A percentile compares a stretch with the other conserved stretches of the same genome.
Evolutionary conservation across 1,284 basidiomycete genomes (phyloP).

Genomic region (Fomitopsis schrenkii): DNA sequence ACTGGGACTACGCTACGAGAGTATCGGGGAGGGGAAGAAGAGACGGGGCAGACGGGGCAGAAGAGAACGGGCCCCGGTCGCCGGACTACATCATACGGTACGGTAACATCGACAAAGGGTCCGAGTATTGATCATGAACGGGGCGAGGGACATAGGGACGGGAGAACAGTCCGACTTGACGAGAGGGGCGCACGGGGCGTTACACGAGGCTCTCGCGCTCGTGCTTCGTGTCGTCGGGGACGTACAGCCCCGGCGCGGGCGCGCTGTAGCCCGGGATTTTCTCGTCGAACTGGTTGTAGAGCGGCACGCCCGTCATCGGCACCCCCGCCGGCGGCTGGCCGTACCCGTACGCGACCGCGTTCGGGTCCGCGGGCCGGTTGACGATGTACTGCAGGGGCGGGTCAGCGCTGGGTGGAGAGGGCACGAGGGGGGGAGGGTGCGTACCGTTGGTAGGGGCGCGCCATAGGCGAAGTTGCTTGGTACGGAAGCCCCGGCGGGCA

Average conservation of each 20-base stretch:
- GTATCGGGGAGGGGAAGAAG: background rate
- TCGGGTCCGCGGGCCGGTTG: conserved; percentile 27
- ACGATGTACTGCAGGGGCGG: conserved; percentile 24
- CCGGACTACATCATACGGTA: background rate
- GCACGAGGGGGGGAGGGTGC: conserved; percentile 5
- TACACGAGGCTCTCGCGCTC: conserved; percentile 21
- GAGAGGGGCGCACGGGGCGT: background rate
- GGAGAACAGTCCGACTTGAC: background rate
- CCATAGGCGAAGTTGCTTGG: conserved; percentile 41
- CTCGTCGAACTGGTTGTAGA: conserved; percentile 30
- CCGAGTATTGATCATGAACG: background rate
- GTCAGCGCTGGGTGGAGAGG: background rate
- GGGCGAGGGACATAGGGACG: background rate
- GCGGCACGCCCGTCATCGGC: conserved; percentile 25
- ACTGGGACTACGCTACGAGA: background rate
- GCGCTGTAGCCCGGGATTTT: conserved; percentile 21
- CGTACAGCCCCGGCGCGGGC: conserved; percentile 21
- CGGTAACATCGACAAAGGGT: background rate
- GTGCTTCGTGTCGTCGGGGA: conserved; percentile 29
- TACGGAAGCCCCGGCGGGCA: conserved; percentile 27
- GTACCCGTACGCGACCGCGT: conserved; percentile 12
- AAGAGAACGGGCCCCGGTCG: background rate
- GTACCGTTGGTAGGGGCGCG: conserved; percentile 42
- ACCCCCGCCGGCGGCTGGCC: conserved; percentile 12
- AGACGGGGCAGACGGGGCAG: background rate